Conservation (phyloP, 805 yeast species). For the Barnettozyma californica region DNA sequence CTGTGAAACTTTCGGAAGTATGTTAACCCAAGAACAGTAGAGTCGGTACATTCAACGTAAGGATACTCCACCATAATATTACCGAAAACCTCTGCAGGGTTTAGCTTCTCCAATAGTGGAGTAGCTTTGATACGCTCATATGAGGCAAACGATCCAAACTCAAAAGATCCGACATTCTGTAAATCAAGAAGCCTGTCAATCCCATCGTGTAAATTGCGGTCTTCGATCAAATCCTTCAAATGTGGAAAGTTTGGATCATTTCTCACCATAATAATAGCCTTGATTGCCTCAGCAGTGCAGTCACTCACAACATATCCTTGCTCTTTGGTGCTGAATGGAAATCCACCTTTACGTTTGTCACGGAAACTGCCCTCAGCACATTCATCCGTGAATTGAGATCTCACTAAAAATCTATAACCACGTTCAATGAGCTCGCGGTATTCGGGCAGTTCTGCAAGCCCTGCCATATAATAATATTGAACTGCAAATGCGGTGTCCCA, state of each 20-base stretch:
- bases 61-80: constrained; percentile 99
- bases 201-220: constrained; percentile 53
- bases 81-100: constrained; percentile 97
- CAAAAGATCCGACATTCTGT: constrained; percentile 75
- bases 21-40: constrained; percentile 82
- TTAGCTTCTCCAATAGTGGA: constrained; percentile 65
- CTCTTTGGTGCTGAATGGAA: constrained; percentile 93
- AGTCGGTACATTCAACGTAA: constrained; percentile 96
- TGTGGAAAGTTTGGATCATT: constrained; percentile 49
- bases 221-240: constrained; percentile 47
- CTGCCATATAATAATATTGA: constrained; percentile 77
- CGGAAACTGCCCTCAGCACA: constrained; percentile 75
- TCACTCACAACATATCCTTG: constrained; percentile 97
- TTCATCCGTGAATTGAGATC: constrained; percentile 82
- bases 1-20: constrained; percentile 63
- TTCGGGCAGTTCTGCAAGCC: constrained; percentile 64
- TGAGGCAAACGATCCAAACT: constrained; percentile 88
- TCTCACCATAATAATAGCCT: constrained; percentile 89
- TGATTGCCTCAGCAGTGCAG: constrained; percentile 93
- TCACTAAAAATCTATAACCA: constrained; percentile 65
- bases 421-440: constrained; percentile 57
- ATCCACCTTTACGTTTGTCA: constrained; percentile 81
- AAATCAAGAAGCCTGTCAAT: constrained; percentile 70
- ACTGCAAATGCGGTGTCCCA: constrained; percentile 95
- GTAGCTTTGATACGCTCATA: constrained; percentile 86